Base-by-base conservation (phyloP, 164 flowering plant genomes). In the Vitis rotundifolia region DNA sequence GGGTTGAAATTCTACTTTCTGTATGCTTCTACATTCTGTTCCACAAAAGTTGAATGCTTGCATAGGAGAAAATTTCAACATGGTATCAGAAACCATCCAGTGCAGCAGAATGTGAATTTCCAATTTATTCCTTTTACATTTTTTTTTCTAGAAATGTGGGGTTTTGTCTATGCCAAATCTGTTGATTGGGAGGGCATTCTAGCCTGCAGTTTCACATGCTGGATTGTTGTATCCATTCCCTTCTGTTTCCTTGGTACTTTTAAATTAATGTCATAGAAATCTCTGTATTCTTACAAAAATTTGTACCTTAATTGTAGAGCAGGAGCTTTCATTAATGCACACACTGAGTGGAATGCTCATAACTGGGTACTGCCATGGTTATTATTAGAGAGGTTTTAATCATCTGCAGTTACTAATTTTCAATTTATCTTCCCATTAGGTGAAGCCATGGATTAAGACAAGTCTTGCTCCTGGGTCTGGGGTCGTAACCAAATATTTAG, bases 401-500 rank as follows among this genome's bases (percentile, higher is more conserved):
- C 55, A 26, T 29, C 51, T 56, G 66, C 5, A 22, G 14, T 65
- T 64, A 22, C 19, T 13, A 8, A 2, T 15, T n/a, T 60, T 2
- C 2, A 22, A 60, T 37, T 2, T 15, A 15, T 22, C 62, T 12
- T 71, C 65, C 44, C 63, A 16, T 51, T 86, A 92, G 94, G 94
- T 91, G 28, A 90, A 88, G 63, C 97, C 97, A 61, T 92, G 97
- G 97, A 72, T 92, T 49, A 92, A 90, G 73, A 92, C 97, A 65
- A 90, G 94, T 73, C 93, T 92, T 79, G 97, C 94, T 31, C 94
- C 94, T 31, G 94, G 97, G 55, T 92, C 95, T 74, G 97, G 92
- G 22, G 95, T 90, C 18, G 97, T 89, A 48, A 90, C 93, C n/a
- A 92, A 90, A 75, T 92, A 92, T 79, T 77, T 92, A 80, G 80